Conservation (phyloP, 2,329 filamentous ascomycete genomes). For the Fusarium proliferatum region DNA sequence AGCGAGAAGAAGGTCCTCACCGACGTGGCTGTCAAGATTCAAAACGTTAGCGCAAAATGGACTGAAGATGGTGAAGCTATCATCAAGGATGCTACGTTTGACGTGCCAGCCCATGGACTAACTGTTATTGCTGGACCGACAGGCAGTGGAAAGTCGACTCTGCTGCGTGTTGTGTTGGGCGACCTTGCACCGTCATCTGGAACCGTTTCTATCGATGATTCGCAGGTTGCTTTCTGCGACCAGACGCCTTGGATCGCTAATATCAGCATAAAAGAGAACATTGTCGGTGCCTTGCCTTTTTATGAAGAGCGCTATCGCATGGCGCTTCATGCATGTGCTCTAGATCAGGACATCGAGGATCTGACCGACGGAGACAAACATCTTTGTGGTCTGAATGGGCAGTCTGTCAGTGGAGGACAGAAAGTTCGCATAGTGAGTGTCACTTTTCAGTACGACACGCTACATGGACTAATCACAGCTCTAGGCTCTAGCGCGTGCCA, state of each 20-base stretch:
- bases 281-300: background rate
- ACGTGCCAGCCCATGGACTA: background rate
- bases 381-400: background rate
- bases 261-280: background rate
- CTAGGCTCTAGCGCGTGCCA: background rate
- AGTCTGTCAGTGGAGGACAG: background rate
- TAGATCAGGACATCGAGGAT: background rate
- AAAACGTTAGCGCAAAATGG: background rate
- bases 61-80: background rate
- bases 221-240: background rate
- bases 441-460: accelerated
- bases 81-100: background rate
- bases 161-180: background rate
- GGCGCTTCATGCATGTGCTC: background rate
- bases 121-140: background rate
- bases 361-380: background rate
- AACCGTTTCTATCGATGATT: background rate
- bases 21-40: background rate
- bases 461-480: accelerated
- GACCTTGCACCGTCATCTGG: background rate
- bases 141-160: background rate
- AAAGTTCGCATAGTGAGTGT: background rate
- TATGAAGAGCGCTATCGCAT: background rate
- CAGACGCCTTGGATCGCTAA: background rate
- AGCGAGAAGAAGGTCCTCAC: background rate